These are phyloP conservation scores for Phylloporus sp. DNA, from an alignment of 768 basidiomycete genomes.

Conservation along the genomic window DNA sequence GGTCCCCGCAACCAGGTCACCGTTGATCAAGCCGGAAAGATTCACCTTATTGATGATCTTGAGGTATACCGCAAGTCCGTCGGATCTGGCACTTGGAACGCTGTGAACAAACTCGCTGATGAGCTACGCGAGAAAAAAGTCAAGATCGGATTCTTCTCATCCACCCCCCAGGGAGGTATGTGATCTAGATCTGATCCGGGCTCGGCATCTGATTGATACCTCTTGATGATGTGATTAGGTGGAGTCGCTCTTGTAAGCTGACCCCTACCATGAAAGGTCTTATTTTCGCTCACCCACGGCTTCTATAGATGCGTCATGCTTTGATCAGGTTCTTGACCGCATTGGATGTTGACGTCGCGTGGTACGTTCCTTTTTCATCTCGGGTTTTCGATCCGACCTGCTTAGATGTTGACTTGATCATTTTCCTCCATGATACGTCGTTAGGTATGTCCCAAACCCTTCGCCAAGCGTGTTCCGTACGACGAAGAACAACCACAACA, in stretches of 20 bases:
- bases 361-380: slow-evolving; percentile 45
- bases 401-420: slow-evolving; percentile 4
- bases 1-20: slow-evolving; percentile 83
- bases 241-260: slow-evolving; percentile 85
- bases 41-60: slow-evolving; percentile 81
- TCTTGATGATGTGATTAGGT: slow-evolving; percentile 42
- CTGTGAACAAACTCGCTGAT: slow-evolving; percentile 75
- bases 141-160: slow-evolving; percentile 92
- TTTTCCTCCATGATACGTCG: slow-evolving; percentile 20
- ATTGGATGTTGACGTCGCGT: slow-evolving; percentile 77
- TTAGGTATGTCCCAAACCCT: slow-evolving; percentile 84
- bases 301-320: slow-evolving; percentile 82
- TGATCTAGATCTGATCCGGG: slow-evolving; percentile 6
- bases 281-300: slow-evolving; percentile 13
- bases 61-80: slow-evolving; percentile 75
- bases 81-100: slow-evolving; percentile 71
- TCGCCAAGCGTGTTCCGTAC: slow-evolving; percentile 89
- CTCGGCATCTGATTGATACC: slow-evolving; percentile 21
- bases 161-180: slow-evolving; percentile 90
- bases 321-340: slow-evolving; percentile 80
- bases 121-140: slow-evolving; percentile 83
- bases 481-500: slow-evolving; percentile 95
- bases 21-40: slow-evolving; percentile 83
- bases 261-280: slow-evolving; percentile 13
- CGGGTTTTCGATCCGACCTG: not conserved